Evolutionary conservation across 176 grass and related monocot genomes (phyloP).

Genomic region (Oryza glumipatula): DNA sequence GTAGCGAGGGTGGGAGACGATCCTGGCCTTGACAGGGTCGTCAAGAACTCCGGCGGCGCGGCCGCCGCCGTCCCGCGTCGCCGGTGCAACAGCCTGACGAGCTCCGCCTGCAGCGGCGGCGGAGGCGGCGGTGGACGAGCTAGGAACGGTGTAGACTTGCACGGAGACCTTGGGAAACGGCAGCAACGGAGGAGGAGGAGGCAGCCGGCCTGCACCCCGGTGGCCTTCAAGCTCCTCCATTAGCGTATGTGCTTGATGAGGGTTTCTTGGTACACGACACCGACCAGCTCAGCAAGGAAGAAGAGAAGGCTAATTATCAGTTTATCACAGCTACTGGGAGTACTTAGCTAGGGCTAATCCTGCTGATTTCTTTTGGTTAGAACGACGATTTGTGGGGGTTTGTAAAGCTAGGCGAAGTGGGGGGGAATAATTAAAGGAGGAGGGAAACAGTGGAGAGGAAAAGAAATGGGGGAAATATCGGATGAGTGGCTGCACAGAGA

Average conservation of each 20-base stretch:
- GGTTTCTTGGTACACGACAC: not conserved
- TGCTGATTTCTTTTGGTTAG: constrained; percentile 15
- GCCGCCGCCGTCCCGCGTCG: constrained; percentile 1
- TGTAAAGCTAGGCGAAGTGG: not conserved
- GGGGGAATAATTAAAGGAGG: constrained; percentile 2
- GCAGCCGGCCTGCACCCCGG: not conserved
- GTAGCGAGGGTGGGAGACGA: constrained; percentile 64
- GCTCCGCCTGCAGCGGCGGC: not conserved
- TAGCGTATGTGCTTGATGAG: not conserved
- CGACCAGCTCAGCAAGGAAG: not conserved
- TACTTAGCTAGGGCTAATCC: constrained; percentile 28
- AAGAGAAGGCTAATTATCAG: not conserved
- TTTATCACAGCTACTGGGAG: not conserved
- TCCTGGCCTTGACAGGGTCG: constrained; percentile 57
- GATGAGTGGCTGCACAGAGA: constrained; percentile 25
- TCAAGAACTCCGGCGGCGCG: constrained; percentile 32
- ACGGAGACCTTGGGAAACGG: not conserved
- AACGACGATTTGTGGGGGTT: not conserved
- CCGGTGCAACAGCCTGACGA: not conserved
- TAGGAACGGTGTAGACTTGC: constrained; percentile 34
- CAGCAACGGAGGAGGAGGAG: not conserved
- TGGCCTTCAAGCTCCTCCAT: constrained; percentile 47
- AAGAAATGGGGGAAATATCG: not conserved
- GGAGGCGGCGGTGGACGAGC: not conserved
- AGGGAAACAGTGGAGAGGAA: not conserved